phyloP scores from a whole-genome alignment of 306 rosid genomes.

The Begonia fuchsioides region DNA sequence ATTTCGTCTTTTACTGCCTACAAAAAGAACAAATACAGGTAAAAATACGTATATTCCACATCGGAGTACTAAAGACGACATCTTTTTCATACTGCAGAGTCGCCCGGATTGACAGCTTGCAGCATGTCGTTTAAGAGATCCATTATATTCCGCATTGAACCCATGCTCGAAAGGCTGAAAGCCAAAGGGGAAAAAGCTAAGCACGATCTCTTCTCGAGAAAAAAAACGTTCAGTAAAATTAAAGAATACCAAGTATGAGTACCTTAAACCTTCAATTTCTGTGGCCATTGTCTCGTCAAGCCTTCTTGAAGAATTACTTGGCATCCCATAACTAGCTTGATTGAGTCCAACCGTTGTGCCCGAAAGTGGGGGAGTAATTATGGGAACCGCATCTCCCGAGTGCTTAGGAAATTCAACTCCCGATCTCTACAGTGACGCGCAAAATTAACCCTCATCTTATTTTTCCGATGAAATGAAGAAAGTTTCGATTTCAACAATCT shows the following conservation, averaged over 20 bases:
- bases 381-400: constrained; percentile 55
- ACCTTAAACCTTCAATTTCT: constrained; percentile 80
- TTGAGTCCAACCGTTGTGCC: constrained; percentile 26
- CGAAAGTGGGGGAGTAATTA: constrained; percentile 70
- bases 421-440: constrained; percentile 48
- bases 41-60: not conserved
- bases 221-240: not conserved
- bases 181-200: constrained; percentile 1
- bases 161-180: constrained; percentile 70
- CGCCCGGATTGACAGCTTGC: constrained; percentile 73
- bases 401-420: constrained; percentile 83
- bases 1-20: constrained; percentile 88
- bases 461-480: too few species aligned
- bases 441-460: not conserved
- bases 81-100: constrained; percentile 37
- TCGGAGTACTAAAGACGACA: constrained; percentile 9
- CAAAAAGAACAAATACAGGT: constrained; percentile 12
- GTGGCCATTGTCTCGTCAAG: constrained; percentile 98
- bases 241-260: constrained; percentile 6
- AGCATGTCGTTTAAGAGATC: constrained; percentile 93
- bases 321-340: constrained; percentile 81
- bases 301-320: constrained; percentile 77
- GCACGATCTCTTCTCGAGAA: too few species aligned
- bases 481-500: too few species aligned
- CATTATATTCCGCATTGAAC: constrained; percentile 67